phyloP scores from a whole-genome alignment of 331 rosid species.

The Malus hybrid region DNA sequence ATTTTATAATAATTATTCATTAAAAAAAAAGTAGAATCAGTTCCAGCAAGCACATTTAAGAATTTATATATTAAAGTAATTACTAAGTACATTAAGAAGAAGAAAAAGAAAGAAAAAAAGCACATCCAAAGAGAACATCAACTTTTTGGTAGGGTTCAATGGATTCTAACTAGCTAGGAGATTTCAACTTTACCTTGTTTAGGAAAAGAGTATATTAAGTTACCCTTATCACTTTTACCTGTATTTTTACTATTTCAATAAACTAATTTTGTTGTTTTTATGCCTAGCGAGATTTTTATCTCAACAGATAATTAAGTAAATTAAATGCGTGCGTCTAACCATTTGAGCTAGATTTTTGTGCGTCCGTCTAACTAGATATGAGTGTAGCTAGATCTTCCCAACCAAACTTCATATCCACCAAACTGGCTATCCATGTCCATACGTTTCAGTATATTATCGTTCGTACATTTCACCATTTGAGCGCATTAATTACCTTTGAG shows the following conservation, averaged over 20 bases:
- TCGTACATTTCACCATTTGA: not conserved
- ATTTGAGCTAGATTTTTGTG: too few relatives aligned
- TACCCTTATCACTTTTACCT: not conserved
- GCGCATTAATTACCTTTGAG: not conserved
- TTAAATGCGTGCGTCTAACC: not conserved
- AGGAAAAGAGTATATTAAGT: not conserved
- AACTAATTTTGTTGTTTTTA: not conserved
- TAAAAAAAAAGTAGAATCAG: not conserved
- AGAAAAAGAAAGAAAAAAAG: too few relatives aligned
- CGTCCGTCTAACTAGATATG: too few relatives aligned
- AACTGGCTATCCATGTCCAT: not conserved
- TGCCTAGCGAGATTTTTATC: not conserved
- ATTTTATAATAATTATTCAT: not conserved
- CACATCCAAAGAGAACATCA: not conserved
- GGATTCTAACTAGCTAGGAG: not conserved
- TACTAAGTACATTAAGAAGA: not conserved
- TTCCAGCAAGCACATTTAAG: not conserved
- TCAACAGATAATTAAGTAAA: not conserved
- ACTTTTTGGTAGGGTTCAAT: not conserved
- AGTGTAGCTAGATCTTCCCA: not conserved
- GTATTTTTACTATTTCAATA: not conserved
- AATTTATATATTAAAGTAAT: not conserved
- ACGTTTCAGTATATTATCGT: not conserved
- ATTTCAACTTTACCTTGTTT: not conserved
- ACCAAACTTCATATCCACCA: constrained; percentile 1